These are phyloP conservation scores for Solanum chaucha DNA, from an alignment of 257 asterid species.

Conservation along the genomic window DNA sequence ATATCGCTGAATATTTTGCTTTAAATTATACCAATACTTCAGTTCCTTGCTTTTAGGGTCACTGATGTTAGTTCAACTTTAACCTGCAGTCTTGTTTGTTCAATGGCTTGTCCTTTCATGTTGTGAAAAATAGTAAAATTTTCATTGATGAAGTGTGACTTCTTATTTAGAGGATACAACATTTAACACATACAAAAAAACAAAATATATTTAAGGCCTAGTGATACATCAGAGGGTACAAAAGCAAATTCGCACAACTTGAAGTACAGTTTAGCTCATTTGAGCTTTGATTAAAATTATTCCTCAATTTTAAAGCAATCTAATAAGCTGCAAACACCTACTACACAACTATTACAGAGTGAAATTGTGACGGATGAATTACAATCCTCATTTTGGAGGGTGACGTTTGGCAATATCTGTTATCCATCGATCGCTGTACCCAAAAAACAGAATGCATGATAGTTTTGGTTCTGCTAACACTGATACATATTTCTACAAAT, in stretches of 20 bases:
- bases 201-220: neutral
- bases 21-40: neutral
- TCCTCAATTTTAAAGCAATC: neutral
- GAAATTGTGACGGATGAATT: neutral
- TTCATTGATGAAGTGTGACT: neutral
- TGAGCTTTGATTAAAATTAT: neutral
- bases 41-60: neutral
- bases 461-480: slow-evolving; percentile 7
- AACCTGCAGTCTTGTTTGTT: neutral
- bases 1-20: neutral
- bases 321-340: neutral
- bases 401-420: neutral
- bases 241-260: neutral
- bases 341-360: neutral
- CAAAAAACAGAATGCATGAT: neutral
- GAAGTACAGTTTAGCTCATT: neutral
- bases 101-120: neutral
- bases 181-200: neutral
- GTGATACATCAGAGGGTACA: neutral
- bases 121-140: neutral
- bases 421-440: neutral
- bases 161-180: neutral
- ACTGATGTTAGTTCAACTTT: neutral
- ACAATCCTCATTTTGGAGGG: neutral
- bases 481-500: slow-evolving; percentile 26